Conservation (phyloP, 495 filamentous ascomycete species). For the Collariella sp. region DNA sequence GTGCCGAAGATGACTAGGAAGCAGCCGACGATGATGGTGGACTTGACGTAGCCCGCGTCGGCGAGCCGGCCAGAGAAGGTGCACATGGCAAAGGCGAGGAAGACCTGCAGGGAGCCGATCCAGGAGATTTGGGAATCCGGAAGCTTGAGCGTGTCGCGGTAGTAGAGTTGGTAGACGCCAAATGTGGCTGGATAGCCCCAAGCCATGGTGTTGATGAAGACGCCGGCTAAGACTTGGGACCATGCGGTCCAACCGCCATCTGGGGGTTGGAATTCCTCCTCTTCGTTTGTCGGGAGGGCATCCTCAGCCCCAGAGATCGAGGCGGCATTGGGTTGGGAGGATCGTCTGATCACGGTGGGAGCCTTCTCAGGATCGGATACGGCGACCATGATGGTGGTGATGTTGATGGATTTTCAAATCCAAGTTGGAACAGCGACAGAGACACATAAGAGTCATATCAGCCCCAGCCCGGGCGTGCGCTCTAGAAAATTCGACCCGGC, state of each 20-base stretch:
- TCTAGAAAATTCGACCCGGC: neutral
- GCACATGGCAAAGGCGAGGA: constrained; percentile 34
- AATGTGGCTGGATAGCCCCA: constrained; percentile 39
- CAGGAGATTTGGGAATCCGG: constrained; percentile 36
- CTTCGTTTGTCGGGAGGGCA: neutral
- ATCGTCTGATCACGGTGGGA: neutral
- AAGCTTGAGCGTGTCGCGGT: constrained; percentile 34
- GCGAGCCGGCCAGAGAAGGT: constrained; percentile 34
- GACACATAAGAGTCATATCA: neutral
- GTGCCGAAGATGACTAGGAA: constrained; percentile 35
- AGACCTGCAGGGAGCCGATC: constrained; percentile 41
- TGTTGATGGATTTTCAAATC: neutral
- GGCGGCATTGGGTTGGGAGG: neutral
- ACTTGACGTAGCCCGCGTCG: constrained; percentile 35
- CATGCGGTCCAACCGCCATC: constrained; percentile 37
- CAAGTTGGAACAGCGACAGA: too few relatives aligned
- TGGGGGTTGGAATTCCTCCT: constrained; percentile 23
- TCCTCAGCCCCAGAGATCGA: neutral
- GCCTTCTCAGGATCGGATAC: constrained; percentile 9
- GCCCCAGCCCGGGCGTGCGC: neutral
- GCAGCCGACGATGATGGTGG: constrained; percentile 28
- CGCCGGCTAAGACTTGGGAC: constrained; percentile 34
- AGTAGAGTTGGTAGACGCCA: constrained; percentile 41
- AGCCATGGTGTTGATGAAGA: constrained; percentile 34
- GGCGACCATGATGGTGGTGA: neutral